Evolutionary conservation across 495 filamentous ascomycete species (phyloP), one percentile per base, ranked within the genome.

Genomic region (Neurospora sp.): DNA sequence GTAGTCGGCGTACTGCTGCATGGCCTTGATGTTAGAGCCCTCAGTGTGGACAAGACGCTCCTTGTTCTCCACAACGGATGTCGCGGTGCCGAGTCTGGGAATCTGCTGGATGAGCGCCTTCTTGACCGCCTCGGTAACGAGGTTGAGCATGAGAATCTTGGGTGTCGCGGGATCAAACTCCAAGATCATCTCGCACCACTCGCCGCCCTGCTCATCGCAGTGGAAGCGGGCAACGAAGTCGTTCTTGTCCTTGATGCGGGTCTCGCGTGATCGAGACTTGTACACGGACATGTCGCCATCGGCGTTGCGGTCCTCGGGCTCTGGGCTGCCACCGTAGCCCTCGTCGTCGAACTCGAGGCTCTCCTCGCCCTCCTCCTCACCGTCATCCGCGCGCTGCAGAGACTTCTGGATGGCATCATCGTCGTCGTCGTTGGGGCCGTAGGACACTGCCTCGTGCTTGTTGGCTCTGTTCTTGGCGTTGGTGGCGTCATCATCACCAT

Each of bases 371-470:
- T 87, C 84, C 27, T 87, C 86, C 35, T 85, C 86, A 23, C 81
- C 82, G 12, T 86, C 86, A 3, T 84, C 87, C 69, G 89, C 86
- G 46, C 85, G 85, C 72, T 85, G 84, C 70, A 88, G 82, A 72
- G 85, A 81, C 71, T 79, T 84, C 82, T 86, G 91, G 75, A 95
- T 90, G 23, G 82, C 89, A 75, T 94, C 89, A 79, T 99, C 96
- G 7, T 93, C 96, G 39, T 97, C 95, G 77, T 98, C 95, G 39
- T 94, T 94, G 8, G 88, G 94, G 44, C 92, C 96, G 79, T 98
- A 99, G 14, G 92, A 93, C 9, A 94, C 89, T 41, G 90, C 92
- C 82, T 97, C 92, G 66, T 84, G 82, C 69, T 91, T 88, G 80
- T 96, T 94, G 18, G 90, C 88, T 71, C 85, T 87, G 76, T 91